Base-by-base conservation (phyloP, 192 early-diverging fungal species). In the Diversispora epigaea region DNA sequence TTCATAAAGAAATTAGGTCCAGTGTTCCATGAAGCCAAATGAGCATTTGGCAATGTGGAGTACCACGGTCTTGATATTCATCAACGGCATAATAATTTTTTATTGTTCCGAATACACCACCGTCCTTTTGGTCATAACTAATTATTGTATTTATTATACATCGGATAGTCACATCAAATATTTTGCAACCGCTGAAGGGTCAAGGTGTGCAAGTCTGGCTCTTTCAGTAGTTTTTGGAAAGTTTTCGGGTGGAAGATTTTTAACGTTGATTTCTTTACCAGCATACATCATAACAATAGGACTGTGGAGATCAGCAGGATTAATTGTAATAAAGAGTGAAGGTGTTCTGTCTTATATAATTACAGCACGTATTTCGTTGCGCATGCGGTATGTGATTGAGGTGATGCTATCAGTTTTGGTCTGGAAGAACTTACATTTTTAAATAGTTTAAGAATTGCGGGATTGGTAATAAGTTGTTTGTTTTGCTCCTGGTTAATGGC, bases 201-300 rank as follows among this genome's bases (percentile, higher is more conserved):
- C n/a, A n/a, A n/a, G n/a, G n/a, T n/a, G n/a, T n/a, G n/a, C n/a
- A n/a, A n/a, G n/a, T n/a, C n/a, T n/a, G n/a, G n/a, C n/a, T n/a
- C n/a, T n/a, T n/a, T n/a, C n/a, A n/a, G n/a, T n/a, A n/a, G n/a
- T n/a, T n/a, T n/a, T n/a, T n/a, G n/a, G n/a, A n/a, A n/a, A n/a
- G n/a, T n/a, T n/a, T n/a, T n/a, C n/a, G n/a, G n/a, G n/a, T n/a
- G n/a, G n/a, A n/a, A n/a, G n/a, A n/a, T n/a, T n/a, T n/a, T n/a
- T n/a, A n/a, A n/a, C n/a, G n/a, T n/a, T n/a, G n/a, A n/a, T n/a
- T n/a, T n/a, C n/a, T n/a, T n/a, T n/a, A n/a, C n/a, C n/a, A n/a
- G n/a, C n/a, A n/a, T n/a, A 52, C 50, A 52, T 52, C 50, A 52
- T 52, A 15, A 52, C 50, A 52, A 52, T 52, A 52, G 50, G 50